phyloP scores from a whole-genome alignment of 495 filamentous ascomycete genomes.

The Aspergillus diversus region DNA sequence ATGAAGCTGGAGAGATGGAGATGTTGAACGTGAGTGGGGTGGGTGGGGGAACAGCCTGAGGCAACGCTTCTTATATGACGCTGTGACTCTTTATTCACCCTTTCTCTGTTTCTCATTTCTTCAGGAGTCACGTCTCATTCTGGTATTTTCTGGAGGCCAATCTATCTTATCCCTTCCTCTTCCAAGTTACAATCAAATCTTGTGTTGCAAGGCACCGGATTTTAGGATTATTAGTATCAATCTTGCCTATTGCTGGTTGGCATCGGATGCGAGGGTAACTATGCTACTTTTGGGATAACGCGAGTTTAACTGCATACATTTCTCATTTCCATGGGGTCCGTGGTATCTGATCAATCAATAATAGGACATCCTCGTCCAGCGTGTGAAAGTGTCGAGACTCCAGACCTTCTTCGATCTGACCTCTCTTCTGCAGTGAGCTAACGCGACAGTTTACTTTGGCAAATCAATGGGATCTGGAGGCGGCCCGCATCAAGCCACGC shows the following conservation, averaged over 20 bases:
- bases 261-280: slow-evolving; percentile 4
- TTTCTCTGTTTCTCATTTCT: slow-evolving; percentile 9
- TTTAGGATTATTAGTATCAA: slow-evolving; percentile 3
- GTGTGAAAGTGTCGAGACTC: background rate
- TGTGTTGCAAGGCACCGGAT: slow-evolving; percentile 2
- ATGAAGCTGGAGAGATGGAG: slow-evolving; percentile 2
- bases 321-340: background rate
- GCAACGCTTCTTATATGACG: slow-evolving; percentile 25
- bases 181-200: background rate
- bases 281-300: slow-evolving; percentile 14
- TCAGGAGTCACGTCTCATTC: too few relatives aligned
- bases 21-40: slow-evolving; percentile 15
- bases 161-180: background rate
- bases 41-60: slow-evolving; percentile 32
- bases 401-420: slow-evolving; percentile 7
- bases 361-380: background rate
- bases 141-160: too few relatives aligned
- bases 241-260: background rate
- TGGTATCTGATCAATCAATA: slow-evolving; percentile 18
- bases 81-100: slow-evolving; percentile 12
- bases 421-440: slow-evolving; percentile 3
- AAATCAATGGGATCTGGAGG: slow-evolving; percentile 37
- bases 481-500: slow-evolving; percentile 57
- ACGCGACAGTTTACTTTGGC: background rate
- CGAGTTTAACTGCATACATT: slow-evolving; percentile 1